Base-by-base conservation (phyloP, 768 basidiomycete species). In the Glaciozyma martinii region DNA sequence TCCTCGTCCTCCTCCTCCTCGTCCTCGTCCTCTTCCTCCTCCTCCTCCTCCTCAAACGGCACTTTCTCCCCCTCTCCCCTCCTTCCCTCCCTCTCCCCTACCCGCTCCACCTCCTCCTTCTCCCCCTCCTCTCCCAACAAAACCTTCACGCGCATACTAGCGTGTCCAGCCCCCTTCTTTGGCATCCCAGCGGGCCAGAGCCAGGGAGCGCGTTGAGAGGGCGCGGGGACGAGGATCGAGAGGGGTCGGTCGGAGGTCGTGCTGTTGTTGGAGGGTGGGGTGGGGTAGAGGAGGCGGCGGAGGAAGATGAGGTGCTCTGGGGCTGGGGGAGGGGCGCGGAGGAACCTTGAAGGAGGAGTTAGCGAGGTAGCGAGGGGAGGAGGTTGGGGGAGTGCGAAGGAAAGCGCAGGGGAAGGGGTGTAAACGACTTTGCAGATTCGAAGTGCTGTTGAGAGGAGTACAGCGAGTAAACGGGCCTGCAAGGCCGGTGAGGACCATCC, bases 231-330 rank as follows among this genome's bases (percentile, higher is more conserved):
- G 21, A 18, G 33, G 56, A 56, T 40, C 1, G 40, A 10, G 37
- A 42, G 56, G 6, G 56, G 9, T 12, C n/a, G 9, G 12, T 37
- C 56, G 40, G 21, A 12, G 37, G 40, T 2, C 21, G 54, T 15
- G n/a, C n/a, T n/a, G n/a, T n/a, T 12, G 53, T 16, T 23, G 54
- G 23, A 59, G 44, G 15, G 58, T 1, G 25, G 58, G 27, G 58
- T 12, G 42, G 57, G 27, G 6, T n/a, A 59, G 58, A 50, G 27
- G n/a, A 56, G 56, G 1, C 56, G 33, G 37, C 37, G 40, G 37
- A 56, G 56, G 40, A 56, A 56, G 56, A 37, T 40, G n/a, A 40
- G 56, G 40, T 56, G 56, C 21, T 56, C 56, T 23, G 56, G 25
- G 5, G 25, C 56, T n/a, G 56, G 56, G 7, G 56, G 56, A 3